Evolutionary conservation across 2,329 filamentous ascomycete species (phyloP), one percentile per base, ranked within the genome.

Genomic region (Paecilomyces dactylethromorphus): DNA sequence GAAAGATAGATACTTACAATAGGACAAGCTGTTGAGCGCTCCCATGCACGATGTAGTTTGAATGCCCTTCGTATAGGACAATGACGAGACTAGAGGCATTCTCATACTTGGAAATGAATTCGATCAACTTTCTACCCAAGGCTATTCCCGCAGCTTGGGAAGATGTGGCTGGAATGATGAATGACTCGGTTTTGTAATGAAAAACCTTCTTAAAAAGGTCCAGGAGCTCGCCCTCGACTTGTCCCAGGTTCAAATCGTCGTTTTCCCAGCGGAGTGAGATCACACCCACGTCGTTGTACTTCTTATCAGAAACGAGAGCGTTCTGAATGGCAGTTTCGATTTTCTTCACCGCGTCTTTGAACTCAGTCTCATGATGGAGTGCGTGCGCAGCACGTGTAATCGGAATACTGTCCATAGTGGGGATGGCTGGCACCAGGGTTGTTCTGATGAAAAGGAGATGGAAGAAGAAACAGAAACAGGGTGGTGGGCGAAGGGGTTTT

Each of bases 61-160:
- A 15, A 57, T 59, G 54, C 7, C 58, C 58, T 57, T 59, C n/a
- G 50, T 59, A 59, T 15, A 59, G 32, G 21, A 59, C 32, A 18
- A 59, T 49, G 35, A 54, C 21, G n/a, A 59, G 58, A 33, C 55
- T 57, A 3, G 5, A 21, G 31, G 24, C 31, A 21, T 29, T 29
- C 21, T 45, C n/a, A 29, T 57, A 33, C 45, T 54, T 57, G 4
- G 24, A 3, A 11, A 54, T 49, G 18, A 59, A 54, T 15, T 11
- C 13, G n/a, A 22, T 3, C 15, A 24, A 8, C 21, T 54, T 24
- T 4, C 32, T 18, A 2, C 2, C 21, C 13, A 51, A 8, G 3
- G 26, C 29, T 12, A 21, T n/a, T 12, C 22, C 21, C 33, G 18
- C 21, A 6, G 32, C n/a, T 2, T 10, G 21, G 4, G 22, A 18